Conservation (phyloP, 2,329 filamentous ascomycete species). For the Fusarium tuaranense region DNA sequence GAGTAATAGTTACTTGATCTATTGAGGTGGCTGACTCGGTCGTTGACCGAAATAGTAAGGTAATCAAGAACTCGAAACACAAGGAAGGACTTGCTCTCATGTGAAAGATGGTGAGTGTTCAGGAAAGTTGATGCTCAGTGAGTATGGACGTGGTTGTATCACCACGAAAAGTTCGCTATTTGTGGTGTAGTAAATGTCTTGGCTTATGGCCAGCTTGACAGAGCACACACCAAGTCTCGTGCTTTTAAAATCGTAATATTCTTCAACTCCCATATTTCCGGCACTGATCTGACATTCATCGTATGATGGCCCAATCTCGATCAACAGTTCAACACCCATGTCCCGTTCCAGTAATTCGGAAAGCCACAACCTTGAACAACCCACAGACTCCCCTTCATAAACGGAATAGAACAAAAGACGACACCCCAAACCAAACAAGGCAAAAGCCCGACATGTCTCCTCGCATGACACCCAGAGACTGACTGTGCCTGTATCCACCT, state of each 20-base stretch:
- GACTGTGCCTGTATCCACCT: conserved; percentile 22
- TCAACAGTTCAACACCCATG: neutral
- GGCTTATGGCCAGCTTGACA: neutral
- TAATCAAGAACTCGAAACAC: neutral
- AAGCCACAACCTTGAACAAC: neutral
- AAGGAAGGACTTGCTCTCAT: neutral
- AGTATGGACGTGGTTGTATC: neutral
- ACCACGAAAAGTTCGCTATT: neutral
- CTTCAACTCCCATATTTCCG: neutral
- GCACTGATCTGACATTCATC: neutral
- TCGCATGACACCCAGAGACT: neutral
- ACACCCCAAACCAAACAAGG: conserved; percentile 10
- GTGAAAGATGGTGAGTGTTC: neutral
- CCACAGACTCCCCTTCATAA: neutral
- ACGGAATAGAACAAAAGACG: neutral
- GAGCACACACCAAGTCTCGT: neutral
- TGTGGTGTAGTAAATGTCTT: neutral
- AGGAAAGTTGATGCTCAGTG: neutral
- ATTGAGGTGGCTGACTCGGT: conserved; percentile 17
- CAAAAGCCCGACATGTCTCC: conserved; percentile 21
- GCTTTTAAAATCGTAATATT: neutral
- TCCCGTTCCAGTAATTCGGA: neutral
- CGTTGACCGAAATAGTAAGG: conserved; percentile 16
- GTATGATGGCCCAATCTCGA: neutral
- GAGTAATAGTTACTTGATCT: conserved; percentile 27